A percentile compares a stretch with the other conserved stretches of the same genome.
Conservation (phyloP, 2,329 filamentous ascomycete genomes). For the Cercospora brassicicola region DNA sequence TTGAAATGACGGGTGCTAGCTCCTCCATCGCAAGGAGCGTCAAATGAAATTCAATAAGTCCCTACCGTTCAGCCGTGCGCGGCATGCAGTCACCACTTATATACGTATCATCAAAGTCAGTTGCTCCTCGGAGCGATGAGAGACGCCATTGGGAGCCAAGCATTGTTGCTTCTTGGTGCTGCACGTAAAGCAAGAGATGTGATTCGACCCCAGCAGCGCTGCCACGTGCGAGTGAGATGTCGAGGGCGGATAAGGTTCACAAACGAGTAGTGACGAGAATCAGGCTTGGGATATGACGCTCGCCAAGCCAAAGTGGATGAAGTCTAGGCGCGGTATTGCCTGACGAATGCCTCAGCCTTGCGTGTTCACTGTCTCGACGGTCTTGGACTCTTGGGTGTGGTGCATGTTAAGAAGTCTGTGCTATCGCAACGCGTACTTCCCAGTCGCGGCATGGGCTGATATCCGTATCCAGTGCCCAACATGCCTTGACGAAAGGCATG, state of each 20-base stretch:
- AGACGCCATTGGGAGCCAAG: constrained; percentile 14
- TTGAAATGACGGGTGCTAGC: constrained; percentile 18
- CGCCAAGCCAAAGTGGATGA: not conserved
- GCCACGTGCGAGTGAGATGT: not conserved
- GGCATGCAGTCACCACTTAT: constrained; percentile 2
- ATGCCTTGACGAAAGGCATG: not conserved
- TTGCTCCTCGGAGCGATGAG: constrained; percentile 11
- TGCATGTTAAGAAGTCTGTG: not conserved
- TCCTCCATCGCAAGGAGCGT: constrained; percentile 13
- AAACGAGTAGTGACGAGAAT: constrained; percentile 1
- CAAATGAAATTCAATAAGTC: not conserved
- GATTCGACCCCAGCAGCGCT: constrained; percentile 7
- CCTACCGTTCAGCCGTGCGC: not conserved
- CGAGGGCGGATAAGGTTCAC: constrained; percentile 8
- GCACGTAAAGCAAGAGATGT: constrained; percentile 8
- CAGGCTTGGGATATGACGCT: not conserved
- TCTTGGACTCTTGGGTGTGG: not conserved
- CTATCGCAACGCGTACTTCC: not conserved
- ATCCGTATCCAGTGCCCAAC: not conserved
- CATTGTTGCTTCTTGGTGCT: constrained; percentile 13
- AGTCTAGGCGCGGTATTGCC: not conserved
- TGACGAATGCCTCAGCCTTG: not conserved
- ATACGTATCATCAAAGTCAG: not conserved
- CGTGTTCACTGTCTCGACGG: not conserved
- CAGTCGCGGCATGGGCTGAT: not conserved